Base-by-base conservation (phyloP, 139 green algal species). In the Spirogloea muscicola region DNA sequence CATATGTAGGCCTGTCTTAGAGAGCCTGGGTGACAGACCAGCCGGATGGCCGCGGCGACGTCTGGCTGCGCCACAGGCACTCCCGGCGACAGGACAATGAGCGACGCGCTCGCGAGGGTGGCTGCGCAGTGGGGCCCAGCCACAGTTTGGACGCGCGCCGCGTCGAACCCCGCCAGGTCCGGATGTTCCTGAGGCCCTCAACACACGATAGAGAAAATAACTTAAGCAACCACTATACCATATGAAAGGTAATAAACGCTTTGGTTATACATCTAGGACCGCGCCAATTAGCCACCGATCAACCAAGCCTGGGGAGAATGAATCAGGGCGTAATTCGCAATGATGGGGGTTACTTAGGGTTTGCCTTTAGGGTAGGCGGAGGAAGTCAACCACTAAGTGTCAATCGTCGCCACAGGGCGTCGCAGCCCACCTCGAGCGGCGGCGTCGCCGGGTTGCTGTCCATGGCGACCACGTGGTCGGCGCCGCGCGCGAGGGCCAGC, bases 1-100 rank as follows among this genome's bases (percentile, higher is more conserved):
- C n/a, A n/a, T n/a, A n/a, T n/a, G n/a, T n/a, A n/a, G n/a, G n/a
- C n/a, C n/a, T n/a, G n/a, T n/a, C n/a, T n/a, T n/a, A n/a, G n/a
- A n/a, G n/a, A n/a, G n/a, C n/a, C n/a, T n/a, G n/a, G n/a, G n/a
- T n/a, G n/a, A n/a, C n/a, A n/a, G 42, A 25, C 63, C 9, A 13
- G 5, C 18, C 6, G 16, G 29, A 70, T 21, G n/a, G 64, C 75
- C 25, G 57, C 66, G 29, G 49, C 68, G 40, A 82, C 42, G 1
- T 40, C 60, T 7, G 59, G 49, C 31, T 84, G 43, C 16, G 68
- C 34, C 27, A 36, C 27, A 0, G 80, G 73, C 1, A 86, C 80
- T 0, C 80, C 80, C 9, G 80, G 80, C 9, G 70, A 84, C 3
- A 86, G 79, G 36, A 84, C 69, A 29, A 84, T 18, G 9, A 60